A percentile compares a stretch with the other conserved stretches of the same genome.
Evolutionary conservation across 2,329 filamentous ascomycete species (phyloP).

Genomic region (Canariomyces notabilis): DNA sequence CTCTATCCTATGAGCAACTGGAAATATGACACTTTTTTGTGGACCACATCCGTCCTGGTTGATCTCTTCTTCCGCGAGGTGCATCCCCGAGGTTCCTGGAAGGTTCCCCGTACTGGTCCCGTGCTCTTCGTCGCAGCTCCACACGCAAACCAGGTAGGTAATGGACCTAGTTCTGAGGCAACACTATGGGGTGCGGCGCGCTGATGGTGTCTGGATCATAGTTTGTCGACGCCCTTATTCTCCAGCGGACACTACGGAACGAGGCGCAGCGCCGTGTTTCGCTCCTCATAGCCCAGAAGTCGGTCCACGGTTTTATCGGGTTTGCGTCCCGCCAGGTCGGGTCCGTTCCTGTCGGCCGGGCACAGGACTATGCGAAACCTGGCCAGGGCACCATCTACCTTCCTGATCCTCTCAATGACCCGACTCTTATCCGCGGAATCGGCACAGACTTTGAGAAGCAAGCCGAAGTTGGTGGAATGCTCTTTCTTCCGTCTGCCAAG

Average conservation of each 20-base stretch:
- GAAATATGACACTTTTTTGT: conserved; percentile 74
- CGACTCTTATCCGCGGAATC: conserved; percentile 70
- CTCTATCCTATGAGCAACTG: conserved; percentile 65
- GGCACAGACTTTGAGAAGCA: conserved; percentile 78
- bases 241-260: conserved; percentile 83
- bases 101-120: conserved; percentile 80
- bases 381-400: conserved; percentile 79
- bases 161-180: neutral
- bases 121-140: conserved; percentile 95
- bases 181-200: neutral
- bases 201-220: conserved; percentile 35
- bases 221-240: conserved; percentile 92
- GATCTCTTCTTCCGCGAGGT: conserved; percentile 99
- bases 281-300: conserved; percentile 92
- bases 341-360: conserved; percentile 86
- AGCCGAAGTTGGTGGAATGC: conserved; percentile 71
- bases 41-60: conserved; percentile 73
- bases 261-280: conserved; percentile 86
- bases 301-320: conserved; percentile 89
- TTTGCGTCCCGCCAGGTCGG: conserved; percentile 79
- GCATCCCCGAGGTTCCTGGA: conserved; percentile 91
- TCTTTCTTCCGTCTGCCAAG: conserved; percentile 82
- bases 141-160: conserved; percentile 82
- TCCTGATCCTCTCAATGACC: conserved; percentile 79
- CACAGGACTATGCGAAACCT: conserved; percentile 81